These are phyloP conservation scores for Psophocarpus tetragonolobus DNA, from an alignment of 306 rosid species.

Conservation along the genomic window DNA sequence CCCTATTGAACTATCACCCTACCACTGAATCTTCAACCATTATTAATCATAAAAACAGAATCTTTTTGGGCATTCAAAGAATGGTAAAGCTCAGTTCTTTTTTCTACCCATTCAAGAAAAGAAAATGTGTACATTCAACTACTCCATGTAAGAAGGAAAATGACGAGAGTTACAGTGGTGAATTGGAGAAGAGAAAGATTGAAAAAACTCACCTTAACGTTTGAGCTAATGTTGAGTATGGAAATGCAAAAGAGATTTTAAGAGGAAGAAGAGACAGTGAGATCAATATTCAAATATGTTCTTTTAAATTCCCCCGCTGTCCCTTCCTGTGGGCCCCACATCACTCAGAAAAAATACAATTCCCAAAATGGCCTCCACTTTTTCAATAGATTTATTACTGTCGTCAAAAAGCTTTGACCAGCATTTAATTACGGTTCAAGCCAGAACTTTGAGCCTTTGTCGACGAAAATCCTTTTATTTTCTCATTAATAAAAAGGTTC, in stretches of 20 bases:
- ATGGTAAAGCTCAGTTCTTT: neutral
- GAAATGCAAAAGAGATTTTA: neutral
- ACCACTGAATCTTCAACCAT: neutral
- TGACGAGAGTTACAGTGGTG: neutral
- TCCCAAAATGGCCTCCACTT: neutral
- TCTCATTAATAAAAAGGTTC: too few species aligned
- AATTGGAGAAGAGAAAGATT: neutral
- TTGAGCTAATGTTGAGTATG: neutral
- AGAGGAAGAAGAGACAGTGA: neutral
- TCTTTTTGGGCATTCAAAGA: neutral
- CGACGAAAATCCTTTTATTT: neutral
- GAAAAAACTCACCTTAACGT: slow-evolving; percentile 17
- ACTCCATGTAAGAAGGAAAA: neutral
- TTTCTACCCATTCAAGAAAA: neutral
- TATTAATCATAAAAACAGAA: slow-evolving; percentile 8
- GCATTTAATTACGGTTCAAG: neutral
- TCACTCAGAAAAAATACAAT: neutral
- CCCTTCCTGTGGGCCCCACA: slow-evolving; percentile 29
- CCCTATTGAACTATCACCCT: neutral
- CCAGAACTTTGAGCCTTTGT: neutral
- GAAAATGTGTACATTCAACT: neutral
- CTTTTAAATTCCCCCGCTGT: slow-evolving; percentile 73
- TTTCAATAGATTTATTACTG: too few species aligned
- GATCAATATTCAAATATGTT: slow-evolving; percentile 46
- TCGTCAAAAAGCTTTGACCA: neutral